A percentile compares a stretch with the other conserved stretches of the same genome.
These are phyloP conservation scores for Thermomucor indicae-seudaticae DNA, from an alignment of 371 early-diverging fungal genomes.

Conservation along the genomic window DNA sequence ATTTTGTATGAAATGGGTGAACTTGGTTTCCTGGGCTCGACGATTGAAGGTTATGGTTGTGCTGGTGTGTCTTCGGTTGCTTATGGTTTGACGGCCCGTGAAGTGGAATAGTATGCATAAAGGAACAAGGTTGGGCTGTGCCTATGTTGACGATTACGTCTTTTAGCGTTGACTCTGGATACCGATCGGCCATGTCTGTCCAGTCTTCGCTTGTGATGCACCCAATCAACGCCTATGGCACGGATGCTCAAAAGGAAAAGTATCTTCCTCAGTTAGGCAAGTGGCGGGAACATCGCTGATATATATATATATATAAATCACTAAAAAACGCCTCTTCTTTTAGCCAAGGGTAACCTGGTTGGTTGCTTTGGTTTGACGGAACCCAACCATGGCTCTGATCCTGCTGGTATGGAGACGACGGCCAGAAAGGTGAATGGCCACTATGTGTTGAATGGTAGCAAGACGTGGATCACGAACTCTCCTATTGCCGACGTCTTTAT, in stretches of 20 bases:
- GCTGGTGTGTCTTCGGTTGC: constrained; percentile 97
- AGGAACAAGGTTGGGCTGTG: not conserved
- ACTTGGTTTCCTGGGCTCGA: constrained; percentile 91
- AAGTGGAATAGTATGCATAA: constrained; percentile 78
- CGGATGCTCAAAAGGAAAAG: constrained; percentile 86
- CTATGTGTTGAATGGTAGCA: constrained; percentile 86
- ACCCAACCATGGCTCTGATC: constrained; percentile 98
- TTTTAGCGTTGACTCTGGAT: constrained; percentile 88
- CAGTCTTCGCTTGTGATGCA: constrained; percentile 98
- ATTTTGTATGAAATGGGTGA: constrained; percentile 95
- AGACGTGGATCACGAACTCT: constrained; percentile 99
- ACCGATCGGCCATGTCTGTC: constrained; percentile 97
- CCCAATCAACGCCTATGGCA: constrained; percentile 95
- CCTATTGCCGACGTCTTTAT: constrained; percentile 98
- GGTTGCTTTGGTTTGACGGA: constrained; percentile 97
- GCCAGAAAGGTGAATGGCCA: constrained; percentile 75
- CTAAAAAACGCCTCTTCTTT: not conserved
- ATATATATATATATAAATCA: too few species aligned
- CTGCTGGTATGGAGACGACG: constrained; percentile 89
- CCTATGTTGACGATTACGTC: not conserved
- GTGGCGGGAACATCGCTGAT: too few species aligned
- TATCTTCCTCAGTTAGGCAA: constrained; percentile 87
- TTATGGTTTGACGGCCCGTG: constrained; percentile 95
- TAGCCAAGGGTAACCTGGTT: constrained; percentile 85
- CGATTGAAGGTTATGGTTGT: constrained; percentile 96